Conservation (phyloP, 257 asterid species). For the Nicotiana obtusifolia region DNA sequence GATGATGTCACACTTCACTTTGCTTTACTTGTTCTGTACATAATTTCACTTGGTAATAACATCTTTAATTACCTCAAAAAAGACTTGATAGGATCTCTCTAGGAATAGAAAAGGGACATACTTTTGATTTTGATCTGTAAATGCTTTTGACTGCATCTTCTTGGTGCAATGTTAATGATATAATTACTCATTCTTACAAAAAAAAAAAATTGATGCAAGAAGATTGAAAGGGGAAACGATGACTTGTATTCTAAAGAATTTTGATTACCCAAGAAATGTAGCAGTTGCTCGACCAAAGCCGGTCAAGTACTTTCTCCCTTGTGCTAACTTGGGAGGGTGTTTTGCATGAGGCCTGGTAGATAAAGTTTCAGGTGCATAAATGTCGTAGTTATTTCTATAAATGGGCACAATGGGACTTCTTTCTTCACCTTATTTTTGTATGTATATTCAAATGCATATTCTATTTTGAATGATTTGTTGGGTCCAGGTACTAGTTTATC, state of each 20-base stretch:
- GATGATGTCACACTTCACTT: too few relatives aligned
- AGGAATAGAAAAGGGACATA: neutral
- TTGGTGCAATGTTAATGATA: neutral
- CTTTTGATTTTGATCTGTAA: neutral
- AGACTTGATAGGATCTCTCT: neutral
- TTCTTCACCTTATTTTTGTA: neutral
- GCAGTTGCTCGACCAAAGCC: too few relatives aligned
- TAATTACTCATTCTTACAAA: neutral
- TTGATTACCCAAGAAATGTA: neutral
- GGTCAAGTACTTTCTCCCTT: neutral
- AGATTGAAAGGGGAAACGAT: neutral
- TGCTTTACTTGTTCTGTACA: too few relatives aligned
- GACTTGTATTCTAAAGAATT: neutral
- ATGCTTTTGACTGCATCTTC: neutral
- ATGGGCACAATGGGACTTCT: neutral
- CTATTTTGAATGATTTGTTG: neutral
- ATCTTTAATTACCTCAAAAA: too few relatives aligned
- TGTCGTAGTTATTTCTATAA: neutral
- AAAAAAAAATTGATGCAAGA: neutral
- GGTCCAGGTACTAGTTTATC: neutral
- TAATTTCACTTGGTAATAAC: too few relatives aligned
- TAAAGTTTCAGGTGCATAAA: conserved; percentile 1
- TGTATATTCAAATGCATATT: neutral
- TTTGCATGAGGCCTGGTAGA: neutral
- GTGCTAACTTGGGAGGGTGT: neutral